A percentile compares a stretch with the other conserved stretches of the same genome.
phyloP scores from a whole-genome alignment of 1,284 basidiomycete genomes.

The Apiotrichum montevideense region DNA sequence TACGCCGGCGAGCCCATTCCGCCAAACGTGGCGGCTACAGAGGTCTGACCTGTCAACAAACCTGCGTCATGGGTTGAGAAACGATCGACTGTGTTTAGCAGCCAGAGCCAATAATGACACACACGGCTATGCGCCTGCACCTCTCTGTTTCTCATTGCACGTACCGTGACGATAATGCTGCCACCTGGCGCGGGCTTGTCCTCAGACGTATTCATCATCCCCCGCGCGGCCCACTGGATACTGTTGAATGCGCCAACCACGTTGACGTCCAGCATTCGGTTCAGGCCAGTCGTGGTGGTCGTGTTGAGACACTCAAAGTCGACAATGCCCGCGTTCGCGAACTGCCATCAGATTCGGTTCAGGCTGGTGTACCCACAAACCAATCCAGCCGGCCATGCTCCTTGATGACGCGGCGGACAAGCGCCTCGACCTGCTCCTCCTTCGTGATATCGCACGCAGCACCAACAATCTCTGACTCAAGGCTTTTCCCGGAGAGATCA shows the following conservation, averaged over 20 bases:
- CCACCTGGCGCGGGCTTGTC: constrained; percentile 11
- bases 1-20: constrained; percentile 16
- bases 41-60: constrained; percentile 3
- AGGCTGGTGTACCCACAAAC: constrained; percentile 15
- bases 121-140: too few relatives aligned
- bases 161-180: constrained; percentile 15
- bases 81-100: too few relatives aligned
- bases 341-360: constrained; percentile 3
- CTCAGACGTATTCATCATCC: constrained; percentile 10
- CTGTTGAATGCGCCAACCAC: constrained; percentile 15
- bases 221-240: constrained; percentile 13
- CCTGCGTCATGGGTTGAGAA: too few relatives aligned
- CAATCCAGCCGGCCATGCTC: constrained; percentile 15
- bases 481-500: constrained; percentile 3
- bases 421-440: constrained; percentile 12
- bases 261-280: constrained; percentile 15
- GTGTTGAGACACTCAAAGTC: constrained; percentile 13
- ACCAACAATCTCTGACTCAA: constrained; percentile 4
- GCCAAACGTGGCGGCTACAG: constrained; percentile 6
- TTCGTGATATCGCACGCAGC: constrained; percentile 12
- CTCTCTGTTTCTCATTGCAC: not conserved
- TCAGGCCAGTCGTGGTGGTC: constrained; percentile 4
- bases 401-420: constrained; percentile 10
- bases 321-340: constrained; percentile 16
- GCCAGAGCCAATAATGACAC: too few relatives aligned